These are phyloP conservation scores for Wickerhamiella brachini DNA, from an alignment of 805 yeast genomes.

Conservation along the genomic window DNA sequence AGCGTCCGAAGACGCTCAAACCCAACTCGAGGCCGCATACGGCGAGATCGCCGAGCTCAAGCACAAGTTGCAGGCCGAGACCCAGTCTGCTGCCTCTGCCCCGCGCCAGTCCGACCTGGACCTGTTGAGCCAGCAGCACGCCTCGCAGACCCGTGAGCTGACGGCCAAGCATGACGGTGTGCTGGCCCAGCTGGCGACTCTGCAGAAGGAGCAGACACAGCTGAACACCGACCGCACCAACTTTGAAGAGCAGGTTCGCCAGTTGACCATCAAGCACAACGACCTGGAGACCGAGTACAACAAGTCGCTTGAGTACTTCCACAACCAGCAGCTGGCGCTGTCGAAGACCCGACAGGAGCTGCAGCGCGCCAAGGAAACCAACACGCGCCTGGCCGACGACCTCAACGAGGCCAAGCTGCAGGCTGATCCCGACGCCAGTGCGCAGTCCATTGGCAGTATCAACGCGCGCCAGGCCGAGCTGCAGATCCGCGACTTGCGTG, in stretches of 20 bases:
- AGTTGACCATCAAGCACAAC: conserved; percentile 23
- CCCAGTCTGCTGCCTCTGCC: conserved; percentile 12
- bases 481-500: conserved; percentile 69
- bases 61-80: conserved; percentile 16
- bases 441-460: conserved; percentile 21
- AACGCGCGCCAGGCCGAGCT: conserved; percentile 45
- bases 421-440: conserved; percentile 23
- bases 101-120: conserved; percentile 17
- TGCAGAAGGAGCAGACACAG: conserved; percentile 1
- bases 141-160: conserved; percentile 3
- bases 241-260: conserved; percentile 26
- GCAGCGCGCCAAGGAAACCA: conserved; percentile 40
- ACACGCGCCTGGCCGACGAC: conserved; percentile 46
- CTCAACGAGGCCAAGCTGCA: conserved; percentile 52
- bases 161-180: conserved; percentile 1
- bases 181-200: not conserved
- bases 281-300: conserved; percentile 53
- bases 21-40: conserved; percentile 21
- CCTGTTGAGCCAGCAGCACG: conserved; percentile 11
- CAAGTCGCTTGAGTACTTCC: conserved; percentile 56
- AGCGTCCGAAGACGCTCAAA: conserved; percentile 21
- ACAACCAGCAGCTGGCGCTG: conserved; percentile 63
- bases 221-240: conserved; percentile 3
- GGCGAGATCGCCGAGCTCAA: conserved; percentile 15
- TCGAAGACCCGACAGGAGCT: conserved; percentile 61